These are phyloP conservation scores for Termitomyces sp. DNA, from an alignment of 768 basidiomycete genomes.

Conservation along the genomic window DNA sequence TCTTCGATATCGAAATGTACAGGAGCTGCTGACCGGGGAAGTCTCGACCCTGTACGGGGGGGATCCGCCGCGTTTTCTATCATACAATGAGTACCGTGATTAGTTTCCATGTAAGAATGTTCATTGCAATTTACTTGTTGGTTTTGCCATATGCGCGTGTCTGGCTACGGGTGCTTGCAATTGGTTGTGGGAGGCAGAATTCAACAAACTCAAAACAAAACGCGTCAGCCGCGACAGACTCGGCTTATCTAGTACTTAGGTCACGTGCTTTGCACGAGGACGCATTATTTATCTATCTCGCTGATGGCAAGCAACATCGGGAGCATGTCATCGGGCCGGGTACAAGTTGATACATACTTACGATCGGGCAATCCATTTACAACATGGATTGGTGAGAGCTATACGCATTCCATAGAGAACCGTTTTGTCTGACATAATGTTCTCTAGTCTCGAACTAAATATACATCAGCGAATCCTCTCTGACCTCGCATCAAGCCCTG, in stretches of 20 bases:
- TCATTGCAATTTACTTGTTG: neutral
- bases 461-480: slow-evolving; percentile 73
- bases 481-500: slow-evolving; percentile 63
- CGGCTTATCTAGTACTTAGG: too few species aligned
- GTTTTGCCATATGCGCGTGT: neutral
- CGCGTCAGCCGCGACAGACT: too few species aligned
- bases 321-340: neutral
- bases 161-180: too few species aligned
- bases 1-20: slow-evolving; percentile 10
- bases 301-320: neutral
- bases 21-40: slow-evolving; percentile 13
- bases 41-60: neutral
- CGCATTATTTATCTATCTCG: neutral
- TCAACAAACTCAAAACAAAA: too few species aligned
- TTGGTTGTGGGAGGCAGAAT: too few species aligned
- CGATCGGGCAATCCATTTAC: neutral
- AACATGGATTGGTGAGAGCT: slow-evolving; percentile 49
- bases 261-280: neutral
- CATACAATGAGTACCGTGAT: neutral
- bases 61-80: neutral
- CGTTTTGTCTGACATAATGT: neutral
- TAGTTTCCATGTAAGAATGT: neutral
- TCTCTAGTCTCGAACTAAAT: slow-evolving; percentile 67
- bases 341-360: neutral
- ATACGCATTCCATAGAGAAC: neutral